These are phyloP conservation scores for Teunomyces atbi DNA, from an alignment of 805 yeast species.

Conservation along the genomic window DNA sequence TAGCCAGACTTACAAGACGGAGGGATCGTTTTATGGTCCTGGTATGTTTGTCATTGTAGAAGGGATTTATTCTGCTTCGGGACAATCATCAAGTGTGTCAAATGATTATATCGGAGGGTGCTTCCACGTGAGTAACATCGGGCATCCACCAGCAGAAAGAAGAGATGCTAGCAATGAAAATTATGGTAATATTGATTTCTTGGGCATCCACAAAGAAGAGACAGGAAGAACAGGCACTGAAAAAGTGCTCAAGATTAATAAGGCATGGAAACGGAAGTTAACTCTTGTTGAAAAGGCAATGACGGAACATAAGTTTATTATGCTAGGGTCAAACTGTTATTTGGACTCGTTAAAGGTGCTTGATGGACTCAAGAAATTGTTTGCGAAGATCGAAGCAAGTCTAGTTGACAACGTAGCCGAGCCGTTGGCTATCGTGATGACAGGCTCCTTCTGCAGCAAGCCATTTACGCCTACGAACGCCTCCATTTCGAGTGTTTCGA, in stretches of 20 bases:
- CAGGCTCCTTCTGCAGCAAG: conserved; percentile 74
- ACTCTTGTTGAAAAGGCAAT: conserved; percentile 55
- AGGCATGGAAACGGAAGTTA: conserved; percentile 53
- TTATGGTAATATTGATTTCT: conserved; percentile 76
- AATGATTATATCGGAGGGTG: conserved; percentile 37
- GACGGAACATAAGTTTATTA: conserved; percentile 55
- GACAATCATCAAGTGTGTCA: conserved; percentile 37
- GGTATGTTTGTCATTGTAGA: conserved; percentile 82
- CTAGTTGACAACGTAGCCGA: conserved; percentile 33
- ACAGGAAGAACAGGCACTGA: conserved; percentile 11
- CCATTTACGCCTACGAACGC: conserved; percentile 63
- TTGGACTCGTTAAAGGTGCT: conserved; percentile 59
- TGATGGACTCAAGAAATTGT: conserved; percentile 64
- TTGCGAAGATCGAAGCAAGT: conserved; percentile 46
- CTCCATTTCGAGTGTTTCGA: conserved; percentile 46
- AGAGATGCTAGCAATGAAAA: conserved; percentile 65
- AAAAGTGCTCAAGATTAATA: conserved; percentile 56
- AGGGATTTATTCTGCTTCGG: conserved; percentile 75
- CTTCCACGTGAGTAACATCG: conserved; percentile 72
- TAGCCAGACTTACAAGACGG: conserved; percentile 57
- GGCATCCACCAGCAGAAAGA: conserved; percentile 87
- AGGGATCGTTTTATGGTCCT: conserved; percentile 62
- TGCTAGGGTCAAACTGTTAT: conserved; percentile 73
- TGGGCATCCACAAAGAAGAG: conserved; percentile 38
- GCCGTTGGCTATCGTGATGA: conserved; percentile 71